Evolutionary conservation across 1,139 yeast species (phyloP), one percentile per base, ranked within the genome.

Genomic region (Ogataea hybrid): DNA sequence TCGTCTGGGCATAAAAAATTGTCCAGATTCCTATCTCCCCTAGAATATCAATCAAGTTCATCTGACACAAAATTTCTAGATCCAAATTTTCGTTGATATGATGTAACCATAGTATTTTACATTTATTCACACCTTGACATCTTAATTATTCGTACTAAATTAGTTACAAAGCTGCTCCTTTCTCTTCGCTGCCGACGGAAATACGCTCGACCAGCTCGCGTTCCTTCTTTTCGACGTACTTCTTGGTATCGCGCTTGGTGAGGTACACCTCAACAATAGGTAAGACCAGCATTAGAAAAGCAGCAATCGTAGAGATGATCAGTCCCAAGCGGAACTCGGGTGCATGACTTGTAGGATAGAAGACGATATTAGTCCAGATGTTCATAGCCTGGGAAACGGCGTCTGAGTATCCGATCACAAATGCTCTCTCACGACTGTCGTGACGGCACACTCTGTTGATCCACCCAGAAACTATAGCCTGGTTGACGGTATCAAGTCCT

Each of bases 331-430:
- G 60, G 56, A 68, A 68, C 46, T 61, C 44, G 4, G 72, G 72
- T 2, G 68, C 66, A 17, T 63, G 42, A 7, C 51, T 52, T 1
- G 72, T 67, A n/a, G 71, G 70, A 46, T 56, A 67, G 43, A 65
- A 65, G 2, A 58, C 71, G 44, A 68, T 65, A 43, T 66, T 67
- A 14, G 71, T 66, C 68, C 72, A 68, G 31, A 67, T 63, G 39
- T 66, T 67, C 52, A 65, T 64, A 7, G 69, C 65, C 41, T 68
- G 70, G 4, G 71, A 68, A n/a, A 68, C 62, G 8, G 70, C 68
- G 46, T 68, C 70, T 21, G 67, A 61, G 42, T 56, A 64, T 3
- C 68, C 69, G 42, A 65, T 51, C 9, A 68, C 68, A 46, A 68
- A 56, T 1, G 71, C 70, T 28, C 72, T 54, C 46, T 66, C 70